Base-by-base conservation (phyloP, 73 alveolate genomes). In the Stentor roeselii region DNA sequence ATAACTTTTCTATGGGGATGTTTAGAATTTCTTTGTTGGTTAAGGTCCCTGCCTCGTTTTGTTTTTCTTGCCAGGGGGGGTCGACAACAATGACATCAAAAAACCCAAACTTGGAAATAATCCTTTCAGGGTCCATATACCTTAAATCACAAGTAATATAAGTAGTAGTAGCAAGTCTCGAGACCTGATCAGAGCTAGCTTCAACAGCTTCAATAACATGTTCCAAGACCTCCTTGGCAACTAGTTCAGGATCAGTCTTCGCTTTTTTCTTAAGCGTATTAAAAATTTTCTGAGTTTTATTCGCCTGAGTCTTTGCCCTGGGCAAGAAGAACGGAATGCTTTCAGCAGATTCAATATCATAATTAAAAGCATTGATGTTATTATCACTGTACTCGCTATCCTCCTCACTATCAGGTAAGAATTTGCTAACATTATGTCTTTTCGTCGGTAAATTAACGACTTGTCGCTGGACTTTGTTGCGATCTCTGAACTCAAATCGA, bases 1-100 rank as follows among this genome's bases (percentile, higher is more conserved):
- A 87, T 11, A 94, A 83, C 38, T 82, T 87, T 60, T 94, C 97
- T 15, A 94, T 87, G 59, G 90, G 92, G 3, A 94, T 88, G 60
- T 91, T 91, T 92, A 92, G 88, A 6, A 94, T 94, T 78, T 94
- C 98, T 59, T 84, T 83, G 84, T 94, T 94, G 11, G 96, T 85
- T 91, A 94, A 77, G 1, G 98, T 94, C 86, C 90, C 90, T 60
- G 93, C 60, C 80, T 94, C 77, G 37, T 95, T 97, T 42, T 96
- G 97, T 83, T 92, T 94, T 32, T 92, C 92, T 88, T 97, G 92
- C 97, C 98, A 94, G 40, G 98, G 98, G 39, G 98, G 98, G 61
- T 94, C 98, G 60, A 94, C 83, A 60, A 87, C 58, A 21, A 94
- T 90, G 15, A 91, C 97, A 39, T 94, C 98, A 80, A 94, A 94